phyloP scores from a whole-genome alignment of 305 asterid genomes.

The Fraxinus greggii region DNA sequence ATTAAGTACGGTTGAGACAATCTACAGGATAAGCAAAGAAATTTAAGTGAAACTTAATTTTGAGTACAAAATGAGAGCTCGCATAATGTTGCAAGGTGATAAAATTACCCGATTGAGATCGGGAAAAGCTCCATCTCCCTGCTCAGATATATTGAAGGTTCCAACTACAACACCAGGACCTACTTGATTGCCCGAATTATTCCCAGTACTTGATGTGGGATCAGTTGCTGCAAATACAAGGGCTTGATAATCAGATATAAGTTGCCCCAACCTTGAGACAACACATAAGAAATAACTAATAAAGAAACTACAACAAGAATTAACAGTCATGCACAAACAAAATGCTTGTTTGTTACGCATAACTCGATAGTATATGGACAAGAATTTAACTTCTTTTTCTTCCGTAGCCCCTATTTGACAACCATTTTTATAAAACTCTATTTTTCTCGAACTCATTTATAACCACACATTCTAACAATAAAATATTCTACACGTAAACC shows the following conservation, averaged over 20 bases:
- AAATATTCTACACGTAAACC: too few relatives aligned
- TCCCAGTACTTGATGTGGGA: conserved; percentile 50
- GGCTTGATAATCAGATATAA: conserved; percentile 27
- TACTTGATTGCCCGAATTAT: conserved; percentile 39
- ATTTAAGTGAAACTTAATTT: background rate
- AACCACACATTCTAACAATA: too few relatives aligned
- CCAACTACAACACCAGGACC: conserved; percentile 76
- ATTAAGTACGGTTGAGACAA: conserved; percentile 73
- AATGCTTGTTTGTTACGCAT: background rate
- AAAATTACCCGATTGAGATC: conserved; percentile 71
- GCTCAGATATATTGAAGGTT: conserved; percentile 80
- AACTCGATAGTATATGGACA: background rate
- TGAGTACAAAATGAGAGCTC: conserved; percentile 12
- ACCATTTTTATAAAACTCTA: too few relatives aligned
- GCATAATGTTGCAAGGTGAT: conserved; percentile 7
- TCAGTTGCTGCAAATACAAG: conserved; percentile 52
- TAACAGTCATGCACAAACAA: background rate
- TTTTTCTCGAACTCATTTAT: too few relatives aligned
- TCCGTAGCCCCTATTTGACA: background rate
- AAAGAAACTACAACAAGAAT: conserved; percentile 11
- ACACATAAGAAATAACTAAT: conserved; percentile 10
- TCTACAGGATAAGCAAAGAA: conserved; percentile 43
- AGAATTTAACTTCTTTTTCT: background rate
- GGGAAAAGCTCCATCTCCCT: conserved; percentile 73
- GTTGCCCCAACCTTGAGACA: conserved; percentile 22